Base-by-base conservation (phyloP, 2,329 filamentous ascomycete genomes). In the Endoconidiophora polonica region DNA sequence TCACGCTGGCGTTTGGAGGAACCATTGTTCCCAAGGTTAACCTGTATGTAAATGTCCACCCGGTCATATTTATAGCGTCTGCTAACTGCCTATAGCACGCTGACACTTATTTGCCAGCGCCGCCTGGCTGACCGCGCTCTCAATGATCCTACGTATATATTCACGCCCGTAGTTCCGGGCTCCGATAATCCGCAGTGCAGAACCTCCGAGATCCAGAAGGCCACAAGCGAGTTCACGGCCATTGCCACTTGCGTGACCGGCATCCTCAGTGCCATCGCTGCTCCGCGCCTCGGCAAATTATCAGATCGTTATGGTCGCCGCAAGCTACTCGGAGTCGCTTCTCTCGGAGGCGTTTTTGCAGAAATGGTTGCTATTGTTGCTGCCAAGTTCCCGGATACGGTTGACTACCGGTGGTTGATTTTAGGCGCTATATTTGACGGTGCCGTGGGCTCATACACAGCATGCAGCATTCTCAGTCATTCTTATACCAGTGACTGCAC, bases 401-500 rank as follows among this genome's bases (percentile, higher is more conserved):
- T 94, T 46, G 74, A 81, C 54, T 85, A 94, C 58, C 79, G 83
- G 50, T 83, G 85, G 75, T 68, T 98, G 20, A 67, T 96, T 4
- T 62, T 90, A 1, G 86, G 86, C 7, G 76, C 80, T 36, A 69
- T 84, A 7, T 70, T 88, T 43, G 91, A 98, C 60, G 91, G 91
- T 3, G 60, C 94, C 4, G 79, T 79, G 7, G 91, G 91, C 5
- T 94, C 88, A 0, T 94, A 95, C 61, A 94, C 87, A 1, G 77
- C 86, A 0, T 82, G 81, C 24, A 83, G 82, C 43, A 68, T 81
- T 18, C 68, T 94, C 52, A 80, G 78, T 20, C 81, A 93, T 62
- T 86, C 90, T 0, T 98, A 96, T 63, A 81, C 84, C 10, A 81
- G 86, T 39, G 91, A 98, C 63, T 94, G 86, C 63, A 90, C 87